A percentile compares a stretch with the other conserved stretches of the same genome.
Conservation (phyloP, 805 yeast genomes). For the Blastobotrys peoriensis region DNA sequence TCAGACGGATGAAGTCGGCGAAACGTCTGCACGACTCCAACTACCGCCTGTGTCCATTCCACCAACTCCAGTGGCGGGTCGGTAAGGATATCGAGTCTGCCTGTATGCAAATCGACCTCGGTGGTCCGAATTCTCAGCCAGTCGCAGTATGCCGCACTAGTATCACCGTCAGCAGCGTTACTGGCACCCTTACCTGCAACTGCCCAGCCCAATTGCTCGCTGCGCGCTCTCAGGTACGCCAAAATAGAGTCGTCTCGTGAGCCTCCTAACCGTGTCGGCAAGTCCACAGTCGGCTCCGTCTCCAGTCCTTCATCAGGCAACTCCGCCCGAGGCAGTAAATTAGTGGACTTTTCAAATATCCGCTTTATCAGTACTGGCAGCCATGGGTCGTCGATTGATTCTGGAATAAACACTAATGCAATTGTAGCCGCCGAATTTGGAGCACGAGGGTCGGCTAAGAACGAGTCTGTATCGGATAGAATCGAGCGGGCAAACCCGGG, state of each 20-base stretch:
- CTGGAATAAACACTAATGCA: conserved; percentile 27
- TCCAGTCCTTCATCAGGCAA: neutral
- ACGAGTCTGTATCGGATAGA: conserved; percentile 9
- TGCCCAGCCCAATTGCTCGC: conserved; percentile 20
- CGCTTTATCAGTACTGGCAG: neutral
- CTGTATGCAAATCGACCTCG: conserved; percentile 23
- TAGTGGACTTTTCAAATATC: neutral
- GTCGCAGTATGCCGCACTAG: conserved; percentile 8
- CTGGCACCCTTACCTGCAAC: no score
- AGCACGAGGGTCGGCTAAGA: conserved; percentile 15
- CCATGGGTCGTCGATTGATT: conserved; percentile 11
- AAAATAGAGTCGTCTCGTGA: conserved; percentile 13
- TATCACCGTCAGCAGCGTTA: neutral
- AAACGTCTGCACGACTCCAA: conserved; percentile 22
- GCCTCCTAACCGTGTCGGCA: conserved; percentile 11
- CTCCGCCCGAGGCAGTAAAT: neutral
- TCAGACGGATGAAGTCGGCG: conserved; percentile 9
- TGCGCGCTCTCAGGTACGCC: conserved; percentile 13
- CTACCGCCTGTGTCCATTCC: conserved; percentile 28
- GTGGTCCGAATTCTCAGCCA: conserved; percentile 27
- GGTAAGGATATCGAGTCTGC: conserved; percentile 12
- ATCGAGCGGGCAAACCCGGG: conserved; percentile 7
- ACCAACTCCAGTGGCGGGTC: conserved; percentile 14
- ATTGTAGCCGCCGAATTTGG: conserved; percentile 27
- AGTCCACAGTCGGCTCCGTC: neutral